Evolutionary conservation across 1,139 yeast species (phyloP).

Genomic region (Hemisphaericaspora lyxosophila): DNA sequence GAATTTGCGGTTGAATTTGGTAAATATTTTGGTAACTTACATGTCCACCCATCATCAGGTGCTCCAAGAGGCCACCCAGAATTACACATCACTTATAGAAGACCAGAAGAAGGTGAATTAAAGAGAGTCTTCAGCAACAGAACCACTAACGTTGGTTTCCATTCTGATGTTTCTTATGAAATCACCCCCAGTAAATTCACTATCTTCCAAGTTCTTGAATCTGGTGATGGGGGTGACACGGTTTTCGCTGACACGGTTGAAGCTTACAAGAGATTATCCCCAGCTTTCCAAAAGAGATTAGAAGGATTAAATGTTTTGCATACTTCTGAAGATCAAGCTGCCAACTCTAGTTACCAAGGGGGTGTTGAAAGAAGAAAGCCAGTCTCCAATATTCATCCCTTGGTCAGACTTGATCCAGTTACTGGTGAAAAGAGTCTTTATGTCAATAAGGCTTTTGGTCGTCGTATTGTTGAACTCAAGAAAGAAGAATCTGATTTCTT

Average conservation of each 20-base stretch:
- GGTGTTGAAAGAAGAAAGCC: conserved; percentile 46
- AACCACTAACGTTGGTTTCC: conserved; percentile 23
- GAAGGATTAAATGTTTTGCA: conserved; percentile 52
- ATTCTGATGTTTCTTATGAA: conserved; percentile 34
- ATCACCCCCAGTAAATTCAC: conserved; percentile 32
- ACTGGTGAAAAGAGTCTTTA: conserved; percentile 52
- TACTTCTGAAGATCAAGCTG: conserved; percentile 66
- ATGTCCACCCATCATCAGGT: conserved; percentile 31
- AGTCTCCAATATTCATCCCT: conserved; percentile 50
- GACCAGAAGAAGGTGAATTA: conserved; percentile 26
- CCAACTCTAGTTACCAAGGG: conserved; percentile 39
- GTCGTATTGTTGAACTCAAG: conserved; percentile 56
- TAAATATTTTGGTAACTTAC: conserved; percentile 32
- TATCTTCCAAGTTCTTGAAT: conserved; percentile 32
- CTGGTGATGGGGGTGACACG: conserved; percentile 37
- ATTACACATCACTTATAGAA: conserved; percentile 30
- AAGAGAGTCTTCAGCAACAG: conserved; percentile 20
- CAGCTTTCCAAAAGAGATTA: conserved; percentile 26
- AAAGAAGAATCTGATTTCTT: conserved; percentile 54
- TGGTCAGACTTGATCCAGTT: conserved; percentile 58
- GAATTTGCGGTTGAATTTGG: conserved; percentile 30
- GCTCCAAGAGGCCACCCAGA: conserved; percentile 29
- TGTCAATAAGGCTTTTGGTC: conserved; percentile 55
- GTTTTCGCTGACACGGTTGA: conserved; percentile 33
- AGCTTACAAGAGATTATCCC: conserved; percentile 33